Evolutionary conservation across 805 yeast genomes (phyloP).

Genomic region (Candida takata): DNA sequence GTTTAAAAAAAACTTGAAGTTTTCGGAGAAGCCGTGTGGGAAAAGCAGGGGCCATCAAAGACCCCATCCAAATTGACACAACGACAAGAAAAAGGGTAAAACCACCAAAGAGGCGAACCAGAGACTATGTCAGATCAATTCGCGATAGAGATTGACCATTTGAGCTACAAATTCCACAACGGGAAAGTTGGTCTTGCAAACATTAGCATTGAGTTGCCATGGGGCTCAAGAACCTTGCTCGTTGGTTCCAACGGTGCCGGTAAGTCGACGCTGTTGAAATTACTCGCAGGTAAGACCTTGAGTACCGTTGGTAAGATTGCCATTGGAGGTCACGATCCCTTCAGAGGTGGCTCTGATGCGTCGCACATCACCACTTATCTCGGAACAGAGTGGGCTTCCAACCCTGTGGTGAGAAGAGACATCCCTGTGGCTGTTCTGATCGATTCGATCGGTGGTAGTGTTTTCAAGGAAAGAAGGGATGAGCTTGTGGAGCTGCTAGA

Average conservation of each 20-base stretch:
- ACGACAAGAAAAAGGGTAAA: too few relatives aligned
- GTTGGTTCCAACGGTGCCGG: conserved; percentile 98
- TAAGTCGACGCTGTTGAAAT: conserved; percentile 77
- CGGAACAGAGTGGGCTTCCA: conserved; percentile 97
- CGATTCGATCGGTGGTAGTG: conserved; percentile 75
- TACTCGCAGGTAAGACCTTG: conserved; percentile 87
- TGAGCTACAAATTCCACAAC: conserved; percentile 63
- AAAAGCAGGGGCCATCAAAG: too few relatives aligned
- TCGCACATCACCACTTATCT: conserved; percentile 61
- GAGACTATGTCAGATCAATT: background rate
- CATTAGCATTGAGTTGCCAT: conserved; percentile 52
- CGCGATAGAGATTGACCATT: conserved; percentile 56
- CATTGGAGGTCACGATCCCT: conserved; percentile 87
- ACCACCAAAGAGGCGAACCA: too few relatives aligned
- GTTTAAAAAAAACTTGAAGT: too few relatives aligned
- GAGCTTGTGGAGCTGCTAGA: conserved; percentile 70
- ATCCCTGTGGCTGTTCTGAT: conserved; percentile 78
- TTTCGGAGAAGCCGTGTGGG: too few relatives aligned
- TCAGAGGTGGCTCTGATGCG: conserved; percentile 46
- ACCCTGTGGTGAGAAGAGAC: conserved; percentile 84
- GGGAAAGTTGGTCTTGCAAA: conserved; percentile 61
- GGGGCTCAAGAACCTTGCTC: conserved; percentile 69
- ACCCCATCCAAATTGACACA: too few relatives aligned
- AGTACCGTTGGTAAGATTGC: conserved; percentile 62
- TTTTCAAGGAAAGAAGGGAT: conserved; percentile 68